Evolutionary conservation across 1,284 basidiomycete genomes (phyloP).

Genomic region (Apiotrichum veenhuisii): DNA sequence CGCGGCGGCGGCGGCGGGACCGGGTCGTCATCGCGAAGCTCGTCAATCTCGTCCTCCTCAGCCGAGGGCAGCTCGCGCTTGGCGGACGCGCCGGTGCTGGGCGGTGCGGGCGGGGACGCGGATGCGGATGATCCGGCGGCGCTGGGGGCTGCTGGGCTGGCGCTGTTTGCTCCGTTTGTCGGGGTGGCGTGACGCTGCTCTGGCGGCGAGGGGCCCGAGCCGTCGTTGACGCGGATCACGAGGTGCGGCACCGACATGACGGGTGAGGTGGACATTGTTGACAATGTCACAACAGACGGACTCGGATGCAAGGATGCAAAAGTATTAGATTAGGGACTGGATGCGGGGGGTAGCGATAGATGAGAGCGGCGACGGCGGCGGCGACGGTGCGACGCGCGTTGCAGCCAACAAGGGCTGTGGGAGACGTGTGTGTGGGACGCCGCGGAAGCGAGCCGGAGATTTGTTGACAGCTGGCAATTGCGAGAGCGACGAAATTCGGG

Average conservation of each 20-base stretch:
- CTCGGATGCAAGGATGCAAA: background rate
- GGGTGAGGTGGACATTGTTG: slow-evolving; percentile 33
- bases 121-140: background rate
- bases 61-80: slow-evolving; percentile 5
- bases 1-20: slow-evolving; percentile 2
- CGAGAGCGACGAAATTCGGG: no score
- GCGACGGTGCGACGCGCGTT: no score
- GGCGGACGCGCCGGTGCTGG: background rate
- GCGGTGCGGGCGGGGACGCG: background rate
- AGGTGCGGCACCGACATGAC: slow-evolving; percentile 18
- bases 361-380: background rate
- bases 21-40: slow-evolving; percentile 23
- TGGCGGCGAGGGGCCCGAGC: background rate
- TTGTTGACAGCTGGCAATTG: no score
- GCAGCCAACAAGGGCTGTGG: no score
- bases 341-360: background rate
- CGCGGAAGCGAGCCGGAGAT: no score
- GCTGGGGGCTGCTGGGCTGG: background rate
- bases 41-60: slow-evolving; percentile 24
- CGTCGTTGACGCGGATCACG: slow-evolving; percentile 14
- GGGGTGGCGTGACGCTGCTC: slow-evolving; percentile 1
- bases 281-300: background rate
- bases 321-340: no score
- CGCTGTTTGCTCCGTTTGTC: background rate
- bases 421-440: no score